These are phyloP conservation scores for Alternaria tenuissima DNA, from an alignment of 2,329 filamentous ascomycete genomes.

Conservation along the genomic window DNA sequence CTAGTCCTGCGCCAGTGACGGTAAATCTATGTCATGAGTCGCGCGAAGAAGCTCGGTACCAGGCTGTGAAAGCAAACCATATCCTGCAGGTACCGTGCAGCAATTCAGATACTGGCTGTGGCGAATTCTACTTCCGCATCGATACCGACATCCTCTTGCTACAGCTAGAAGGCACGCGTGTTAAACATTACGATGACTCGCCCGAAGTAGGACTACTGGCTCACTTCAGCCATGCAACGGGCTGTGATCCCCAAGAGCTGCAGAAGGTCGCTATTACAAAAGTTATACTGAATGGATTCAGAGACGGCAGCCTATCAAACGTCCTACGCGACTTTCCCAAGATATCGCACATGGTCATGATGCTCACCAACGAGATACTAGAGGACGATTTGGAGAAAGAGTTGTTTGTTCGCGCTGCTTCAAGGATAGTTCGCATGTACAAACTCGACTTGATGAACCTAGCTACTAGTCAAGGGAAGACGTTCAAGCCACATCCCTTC, in stretches of 20 bases:
- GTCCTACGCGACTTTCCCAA: constrained; percentile 28
- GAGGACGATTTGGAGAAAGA: constrained; percentile 14
- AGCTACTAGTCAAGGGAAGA: background rate
- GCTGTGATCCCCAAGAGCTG: constrained; percentile 15
- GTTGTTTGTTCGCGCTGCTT: constrained; percentile 25
- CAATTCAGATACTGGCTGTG: background rate
- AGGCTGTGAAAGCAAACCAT: constrained; percentile 24
- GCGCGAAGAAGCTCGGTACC: constrained; percentile 28
- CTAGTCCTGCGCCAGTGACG: constrained; percentile 24
- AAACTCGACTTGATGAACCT: constrained; percentile 15
- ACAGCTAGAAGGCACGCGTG: constrained; percentile 16
- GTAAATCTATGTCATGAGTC: constrained; percentile 32
- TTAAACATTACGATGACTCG: constrained; percentile 31
- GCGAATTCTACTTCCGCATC: constrained; percentile 30
- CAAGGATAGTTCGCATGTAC: constrained; percentile 31
- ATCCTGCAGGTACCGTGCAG: constrained; percentile 19
- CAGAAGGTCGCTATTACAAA: constrained; percentile 26
- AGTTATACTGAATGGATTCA: constrained; percentile 20
- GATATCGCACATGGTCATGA: constrained; percentile 28
- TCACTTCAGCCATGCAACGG: constrained; percentile 24
- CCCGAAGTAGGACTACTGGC: constrained; percentile 29
- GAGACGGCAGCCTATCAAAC: constrained; percentile 30
- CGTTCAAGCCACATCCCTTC: constrained; percentile 3
- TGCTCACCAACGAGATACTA: constrained; percentile 19
- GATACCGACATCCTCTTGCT: constrained; percentile 30